Base-by-base conservation (phyloP, 2,329 filamentous ascomycete genomes). In the Sclerotiophoma versabilis region DNA sequence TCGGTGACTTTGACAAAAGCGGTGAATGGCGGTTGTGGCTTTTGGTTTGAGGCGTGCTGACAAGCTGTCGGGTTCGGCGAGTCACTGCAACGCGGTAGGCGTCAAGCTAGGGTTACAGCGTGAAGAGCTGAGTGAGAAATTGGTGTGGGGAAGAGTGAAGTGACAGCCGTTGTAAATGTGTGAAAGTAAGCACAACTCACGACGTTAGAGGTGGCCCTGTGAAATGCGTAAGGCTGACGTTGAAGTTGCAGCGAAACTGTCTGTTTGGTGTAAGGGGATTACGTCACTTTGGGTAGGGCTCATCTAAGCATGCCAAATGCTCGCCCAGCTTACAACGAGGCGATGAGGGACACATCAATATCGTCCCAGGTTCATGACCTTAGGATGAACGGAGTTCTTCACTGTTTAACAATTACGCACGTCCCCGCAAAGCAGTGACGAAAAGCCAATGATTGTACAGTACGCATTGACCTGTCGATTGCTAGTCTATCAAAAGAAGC, bases 111-210 rank as follows among this genome's bases (percentile, higher is more conserved):
- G 41, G 25, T 23, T 46, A 27, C 34, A 36, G 32, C 23, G 33
- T 41, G 36, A 25, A 46, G 17, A 32, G 52, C 52, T 55, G 52
- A 55, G 47, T 56, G 30, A 51, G 53, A 56, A 56, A 42, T 38
- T 54, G 49, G 45, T 29, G 39, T 23, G 14, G 19, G 26, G 30
- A 27, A 17, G 20, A 36, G n/a, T 7, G 17, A 22, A 33, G 17
- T 19, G 39, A 38, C 45, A 45, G 33, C 38, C 25, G 36, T 33
- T 52, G 33, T n/a, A 32, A 48, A 32, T 19, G 23, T 37, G 44
- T 27, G 25, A 34, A 22, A 39, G 39, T 44, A 49, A 44, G 44
- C 44, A 41, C 20, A 29, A 20, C 38, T 27, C 25, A 44, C 12
- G 17, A 22, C 12, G 17, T 38, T 20, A 15, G 15, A 30, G 25